These are phyloP conservation scores for Umbelopsis ramanniana DNA, from an alignment of 192 early-diverging fungal genomes.

Conservation along the genomic window DNA sequence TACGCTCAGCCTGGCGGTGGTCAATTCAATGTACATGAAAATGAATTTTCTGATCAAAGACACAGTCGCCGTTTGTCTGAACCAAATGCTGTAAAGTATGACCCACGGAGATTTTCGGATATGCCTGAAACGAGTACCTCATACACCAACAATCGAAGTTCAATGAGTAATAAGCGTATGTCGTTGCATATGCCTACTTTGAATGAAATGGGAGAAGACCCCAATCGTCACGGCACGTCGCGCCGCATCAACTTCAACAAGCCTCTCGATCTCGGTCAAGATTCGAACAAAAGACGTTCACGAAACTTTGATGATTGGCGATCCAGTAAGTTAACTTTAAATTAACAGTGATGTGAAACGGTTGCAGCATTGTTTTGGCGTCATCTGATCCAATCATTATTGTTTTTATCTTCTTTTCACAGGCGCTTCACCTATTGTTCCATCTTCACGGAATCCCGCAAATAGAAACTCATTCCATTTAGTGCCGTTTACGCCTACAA, in stretches of 20 bases:
- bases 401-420: background rate
- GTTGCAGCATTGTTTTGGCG: constrained; percentile 2
- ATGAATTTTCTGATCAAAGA: constrained; percentile 19
- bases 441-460: constrained; percentile 12
- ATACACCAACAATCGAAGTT: constrained; percentile 4
- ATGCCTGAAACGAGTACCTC: constrained; percentile 4
- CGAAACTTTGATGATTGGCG: constrained; percentile 52
- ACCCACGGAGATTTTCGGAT: constrained; percentile 19
- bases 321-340: constrained; percentile 34
- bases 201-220: constrained; percentile 11
- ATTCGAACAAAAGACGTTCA: constrained; percentile 32
- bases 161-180: constrained; percentile 10
- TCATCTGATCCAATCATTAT: constrained; percentile 13
- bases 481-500: constrained; percentile 46
- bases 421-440: constrained; percentile 22
- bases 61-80: constrained; percentile 34
- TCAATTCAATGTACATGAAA: constrained; percentile 89
- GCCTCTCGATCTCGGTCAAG: constrained; percentile 28
- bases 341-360: background rate
- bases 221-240: background rate
- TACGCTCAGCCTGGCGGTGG: constrained; percentile 85
- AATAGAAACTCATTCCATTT: constrained; percentile 36
- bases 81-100: constrained; percentile 25
- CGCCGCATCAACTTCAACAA: constrained; percentile 34
- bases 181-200: constrained; percentile 13